These are phyloP conservation scores for Boletus sp. DNA, from an alignment of 768 basidiomycete species.

Conservation along the genomic window DNA sequence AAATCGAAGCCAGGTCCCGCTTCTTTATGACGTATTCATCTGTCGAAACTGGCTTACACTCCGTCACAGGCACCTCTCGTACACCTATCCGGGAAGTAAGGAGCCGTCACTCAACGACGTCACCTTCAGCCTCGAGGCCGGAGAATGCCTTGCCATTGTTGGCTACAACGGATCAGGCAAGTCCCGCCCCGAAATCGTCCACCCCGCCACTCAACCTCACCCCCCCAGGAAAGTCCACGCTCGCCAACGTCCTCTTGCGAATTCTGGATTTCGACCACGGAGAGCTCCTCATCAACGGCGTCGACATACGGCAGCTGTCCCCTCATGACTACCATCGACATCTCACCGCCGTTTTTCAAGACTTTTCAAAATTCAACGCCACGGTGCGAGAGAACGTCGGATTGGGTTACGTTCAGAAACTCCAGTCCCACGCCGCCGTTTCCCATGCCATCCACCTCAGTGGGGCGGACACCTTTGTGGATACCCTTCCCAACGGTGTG, in stretches of 20 bases:
- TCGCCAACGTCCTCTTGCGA: constrained; percentile 77
- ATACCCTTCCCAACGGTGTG: constrained; percentile 65
- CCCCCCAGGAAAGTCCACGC: constrained; percentile 73
- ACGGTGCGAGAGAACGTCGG: constrained; percentile 83
- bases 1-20: constrained; percentile 64
- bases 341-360: constrained; percentile 80
- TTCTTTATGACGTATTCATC: constrained; percentile 9
- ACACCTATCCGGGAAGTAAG: constrained; percentile 73
- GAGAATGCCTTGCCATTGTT: constrained; percentile 82
- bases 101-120: constrained; percentile 68
- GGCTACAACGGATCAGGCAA: constrained; percentile 80
- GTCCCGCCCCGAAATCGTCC: constrained; percentile 21
- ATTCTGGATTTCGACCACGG: constrained; percentile 76
- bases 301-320: constrained; percentile 60
- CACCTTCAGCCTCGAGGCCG: constrained; percentile 65
- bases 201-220: constrained; percentile 8
- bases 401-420: constrained; percentile 67
- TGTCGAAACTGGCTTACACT: constrained; percentile 8
- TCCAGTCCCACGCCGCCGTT: constrained; percentile 55
- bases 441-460: constrained; percentile 66
- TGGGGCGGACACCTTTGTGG: constrained; percentile 64
- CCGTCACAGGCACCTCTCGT: constrained; percentile 53
- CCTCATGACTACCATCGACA: constrained; percentile 73
- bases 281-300: constrained; percentile 62
- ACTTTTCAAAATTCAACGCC: constrained; percentile 76